Percentiles rank a stretch among this genome's conserved stretches.
These are phyloP conservation scores for Botrytis galanthina DNA, from an alignment of 2,329 filamentous ascomycete species.

Conservation along the genomic window DNA sequence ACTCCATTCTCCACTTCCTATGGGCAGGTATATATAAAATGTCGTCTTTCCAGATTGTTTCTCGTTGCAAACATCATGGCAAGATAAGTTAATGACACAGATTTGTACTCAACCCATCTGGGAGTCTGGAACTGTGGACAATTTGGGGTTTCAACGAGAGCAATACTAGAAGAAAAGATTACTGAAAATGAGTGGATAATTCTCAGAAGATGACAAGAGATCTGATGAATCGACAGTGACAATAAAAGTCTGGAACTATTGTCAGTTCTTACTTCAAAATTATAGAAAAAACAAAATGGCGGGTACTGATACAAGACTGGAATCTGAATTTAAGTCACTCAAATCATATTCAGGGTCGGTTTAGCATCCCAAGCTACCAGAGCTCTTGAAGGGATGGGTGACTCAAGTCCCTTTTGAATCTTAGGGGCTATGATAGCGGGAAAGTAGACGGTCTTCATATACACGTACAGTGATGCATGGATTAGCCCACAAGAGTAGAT, in stretches of 20 bases:
- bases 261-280: fast-evolving
- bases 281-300: neutral
- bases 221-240: neutral
- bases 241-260: neutral
- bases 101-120: neutral
- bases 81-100: neutral
- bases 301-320: fast-evolving
- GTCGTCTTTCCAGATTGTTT: neutral
- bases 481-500: neutral
- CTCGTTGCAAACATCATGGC: neutral
- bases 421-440: neutral
- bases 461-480: fast-evolving
- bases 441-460: neutral
- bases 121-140: neutral
- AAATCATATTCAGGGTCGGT: neutral
- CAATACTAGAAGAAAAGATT: neutral
- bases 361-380: fast-evolving
- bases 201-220: neutral
- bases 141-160: fast-evolving
- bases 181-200: fast-evolving
- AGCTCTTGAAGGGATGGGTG: too few relatives aligned
- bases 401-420: neutral
- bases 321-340: fast-evolving
- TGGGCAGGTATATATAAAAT: neutral
- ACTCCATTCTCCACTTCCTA: neutral